Percentiles rank a stretch among this genome's conserved stretches.
phyloP scores from a whole-genome alignment of 257 asterid genomes.

The Pogostemon cablin region DNA sequence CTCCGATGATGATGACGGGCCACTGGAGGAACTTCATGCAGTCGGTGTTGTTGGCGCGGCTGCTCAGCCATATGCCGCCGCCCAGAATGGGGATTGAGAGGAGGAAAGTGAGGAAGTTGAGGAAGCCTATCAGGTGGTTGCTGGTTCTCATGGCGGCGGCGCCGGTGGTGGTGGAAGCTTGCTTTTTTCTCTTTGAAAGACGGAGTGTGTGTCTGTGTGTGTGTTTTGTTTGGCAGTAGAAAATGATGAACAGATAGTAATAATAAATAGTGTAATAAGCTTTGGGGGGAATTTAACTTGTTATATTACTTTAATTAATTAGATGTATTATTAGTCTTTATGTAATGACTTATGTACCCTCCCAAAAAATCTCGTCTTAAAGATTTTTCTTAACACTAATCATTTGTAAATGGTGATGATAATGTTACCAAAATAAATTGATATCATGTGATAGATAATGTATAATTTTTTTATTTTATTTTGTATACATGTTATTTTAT shows the following conservation, averaged over 20 bases:
- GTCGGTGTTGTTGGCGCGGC: slow-evolving; percentile 89
- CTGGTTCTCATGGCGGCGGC: slow-evolving; percentile 63
- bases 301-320: background rate
- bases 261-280: background rate
- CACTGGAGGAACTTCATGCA: slow-evolving; percentile 88
- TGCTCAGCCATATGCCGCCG: slow-evolving; percentile 91
- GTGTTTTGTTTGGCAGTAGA: background rate
- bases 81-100: slow-evolving; percentile 77
- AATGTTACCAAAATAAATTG: no score
- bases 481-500: no score
- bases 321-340: background rate
- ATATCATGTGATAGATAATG: no score
- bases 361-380: background rate
- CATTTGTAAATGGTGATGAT: no score
- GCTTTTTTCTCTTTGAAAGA: background rate
- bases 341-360: background rate
- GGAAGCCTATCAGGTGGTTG: slow-evolving; percentile 75
- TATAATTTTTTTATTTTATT: no score
- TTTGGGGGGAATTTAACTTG: background rate
- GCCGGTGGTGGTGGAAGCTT: slow-evolving; percentile 8
- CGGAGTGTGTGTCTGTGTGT: background rate
- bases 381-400: no score
- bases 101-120: slow-evolving; percentile 69
- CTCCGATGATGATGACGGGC: slow-evolving; percentile 80
- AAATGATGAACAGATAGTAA: slow-evolving; percentile 1